Evolutionary conservation across 1,139 yeast species (phyloP).

Genomic region (Yamadazyma sp.): DNA sequence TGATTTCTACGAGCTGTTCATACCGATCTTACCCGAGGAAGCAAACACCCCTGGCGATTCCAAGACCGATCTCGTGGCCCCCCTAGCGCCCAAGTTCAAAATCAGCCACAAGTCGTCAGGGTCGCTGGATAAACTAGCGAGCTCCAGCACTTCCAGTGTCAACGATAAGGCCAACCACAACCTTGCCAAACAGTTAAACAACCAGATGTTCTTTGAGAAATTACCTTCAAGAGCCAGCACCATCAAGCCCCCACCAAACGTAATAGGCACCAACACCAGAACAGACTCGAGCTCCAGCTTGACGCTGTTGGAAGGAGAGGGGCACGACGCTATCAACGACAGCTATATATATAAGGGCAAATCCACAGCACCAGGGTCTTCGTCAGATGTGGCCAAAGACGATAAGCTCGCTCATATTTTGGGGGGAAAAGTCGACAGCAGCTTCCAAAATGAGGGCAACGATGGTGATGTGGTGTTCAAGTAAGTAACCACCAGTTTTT

Average conservation of each 20-base stretch:
- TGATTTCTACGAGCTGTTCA: slow-evolving; percentile 45
- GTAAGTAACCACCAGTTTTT: slow-evolving; percentile 4
- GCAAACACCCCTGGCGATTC: not conserved
- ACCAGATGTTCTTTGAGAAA: slow-evolving; percentile 40
- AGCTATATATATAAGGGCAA: slow-evolving; percentile 28
- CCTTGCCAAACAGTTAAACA: slow-evolving; percentile 42
- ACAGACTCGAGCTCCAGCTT: slow-evolving; percentile 22
- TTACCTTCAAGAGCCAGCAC: slow-evolving; percentile 32
- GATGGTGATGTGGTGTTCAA: slow-evolving; percentile 15
- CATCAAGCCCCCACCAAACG: slow-evolving; percentile 19
- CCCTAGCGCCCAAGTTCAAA: slow-evolving; percentile 13
- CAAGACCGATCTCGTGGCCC: slow-evolving; percentile 4
- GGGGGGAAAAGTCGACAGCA: slow-evolving; percentile 15
- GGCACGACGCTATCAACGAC: slow-evolving; percentile 33
- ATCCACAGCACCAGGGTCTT: slow-evolving; percentile 2
- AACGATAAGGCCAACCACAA: slow-evolving; percentile 30
- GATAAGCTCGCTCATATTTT: slow-evolving; percentile 11
- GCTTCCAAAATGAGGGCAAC: slow-evolving; percentile 13
- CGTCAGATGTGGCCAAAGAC: not conserved
- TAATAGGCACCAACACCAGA: slow-evolving; percentile 1
- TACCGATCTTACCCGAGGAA: slow-evolving; percentile 35
- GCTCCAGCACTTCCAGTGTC: slow-evolving; percentile 7
- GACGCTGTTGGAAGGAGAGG: slow-evolving; percentile 20
- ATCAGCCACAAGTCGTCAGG: slow-evolving; percentile 9
- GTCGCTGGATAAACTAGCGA: slow-evolving; percentile 8